Percentiles rank a stretch among this genome's conserved stretches.
These are phyloP conservation scores for Fusarium buxicola DNA, from an alignment of 2,329 filamentous ascomycete genomes.

Conservation along the genomic window DNA sequence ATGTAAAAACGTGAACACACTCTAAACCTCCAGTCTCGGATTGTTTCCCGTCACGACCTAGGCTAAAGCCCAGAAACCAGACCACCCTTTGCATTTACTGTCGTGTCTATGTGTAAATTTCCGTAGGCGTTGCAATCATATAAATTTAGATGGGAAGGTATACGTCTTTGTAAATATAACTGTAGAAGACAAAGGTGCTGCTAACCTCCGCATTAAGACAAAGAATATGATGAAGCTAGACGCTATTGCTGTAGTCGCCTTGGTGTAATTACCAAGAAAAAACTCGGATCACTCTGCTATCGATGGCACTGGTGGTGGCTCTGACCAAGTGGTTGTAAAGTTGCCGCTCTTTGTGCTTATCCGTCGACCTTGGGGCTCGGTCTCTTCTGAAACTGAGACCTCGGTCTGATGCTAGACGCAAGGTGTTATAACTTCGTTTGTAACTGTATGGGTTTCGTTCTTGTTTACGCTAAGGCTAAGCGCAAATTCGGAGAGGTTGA, in stretches of 20 bases:
- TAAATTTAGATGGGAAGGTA: conserved; percentile 5
- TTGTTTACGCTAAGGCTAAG: conserved; percentile 6
- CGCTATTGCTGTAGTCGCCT: conserved; percentile 23
- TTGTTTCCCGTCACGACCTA: too few relatives aligned
- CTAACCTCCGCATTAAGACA: conserved; percentile 3
- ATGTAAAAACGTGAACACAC: too few relatives aligned
- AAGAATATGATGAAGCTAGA: conserved; percentile 6
- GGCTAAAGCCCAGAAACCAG: neutral
- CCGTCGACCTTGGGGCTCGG: neutral
- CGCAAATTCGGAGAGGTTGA: conserved; percentile 36
- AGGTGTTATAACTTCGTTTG: neutral
- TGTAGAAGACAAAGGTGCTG: conserved; percentile 13
- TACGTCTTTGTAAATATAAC: conserved; percentile 19
- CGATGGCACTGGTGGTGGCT: conserved; percentile 8
- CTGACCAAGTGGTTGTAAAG: conserved; percentile 34
- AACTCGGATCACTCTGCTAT: conserved; percentile 20
- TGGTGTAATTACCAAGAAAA: conserved; percentile 24
- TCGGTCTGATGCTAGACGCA: conserved; percentile 30
- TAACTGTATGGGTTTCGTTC: neutral
- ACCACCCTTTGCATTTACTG: conserved; percentile 11
- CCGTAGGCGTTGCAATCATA: conserved; percentile 21
- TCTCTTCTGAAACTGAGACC: conserved; percentile 20
- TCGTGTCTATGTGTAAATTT: conserved; percentile 24
- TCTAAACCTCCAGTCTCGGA: too few relatives aligned
- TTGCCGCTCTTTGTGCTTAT: conserved; percentile 31